Evolutionary conservation across 306 rosid species (phyloP), one percentile per base, ranked within the genome.

Genomic region (Acmispon strigosus): DNA sequence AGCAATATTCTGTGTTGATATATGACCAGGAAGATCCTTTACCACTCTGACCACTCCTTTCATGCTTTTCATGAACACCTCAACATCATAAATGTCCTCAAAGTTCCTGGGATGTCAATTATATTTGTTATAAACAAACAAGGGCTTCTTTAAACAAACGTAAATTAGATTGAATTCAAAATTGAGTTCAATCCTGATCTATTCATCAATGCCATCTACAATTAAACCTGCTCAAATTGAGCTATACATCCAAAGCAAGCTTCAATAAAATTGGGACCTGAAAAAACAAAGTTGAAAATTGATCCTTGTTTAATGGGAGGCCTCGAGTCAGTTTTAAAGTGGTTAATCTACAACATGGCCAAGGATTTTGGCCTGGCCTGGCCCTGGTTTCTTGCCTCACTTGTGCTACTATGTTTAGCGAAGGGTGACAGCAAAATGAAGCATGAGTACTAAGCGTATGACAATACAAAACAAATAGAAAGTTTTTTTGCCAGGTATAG

Each of bases 21-120:
- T 57, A 52, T 71, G 73, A 65, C 72, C 69, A 39, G 97, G 96
- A 42, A 79, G 82, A 50, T 83, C 77, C 81, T 83, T 91, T 39
- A 70, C 82, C 71, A 88, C 92, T 76, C 78, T 83, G 53, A 91
- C 92, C 68, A 91, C 87, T 52, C 92, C 92, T 10, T 88, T 85
- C 64, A 88, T 62, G 84, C 89, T 88, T 64, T 58, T 81, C 69
- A 86, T 72, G 80, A 91, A 91, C 74, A 74, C 82, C 53, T 86
- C 88, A 5, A 77, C 84, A 59, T 91, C 88, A 75, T 91, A 91
- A 57, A 91, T 85, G 58, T 91, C 96, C 64, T 72, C 96, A 65
- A 91, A 88, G 72, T 69, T 85, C 90, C 97, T 91, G 92, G 63
- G 20, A 66, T 36, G 15, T 19, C 63, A 64, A 29, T 39, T 52